Evolutionary conservation across 768 basidiomycete genomes (phyloP), one percentile per base, ranked within the genome.

Genomic region (Cystofilobasidium ferigula): DNA sequence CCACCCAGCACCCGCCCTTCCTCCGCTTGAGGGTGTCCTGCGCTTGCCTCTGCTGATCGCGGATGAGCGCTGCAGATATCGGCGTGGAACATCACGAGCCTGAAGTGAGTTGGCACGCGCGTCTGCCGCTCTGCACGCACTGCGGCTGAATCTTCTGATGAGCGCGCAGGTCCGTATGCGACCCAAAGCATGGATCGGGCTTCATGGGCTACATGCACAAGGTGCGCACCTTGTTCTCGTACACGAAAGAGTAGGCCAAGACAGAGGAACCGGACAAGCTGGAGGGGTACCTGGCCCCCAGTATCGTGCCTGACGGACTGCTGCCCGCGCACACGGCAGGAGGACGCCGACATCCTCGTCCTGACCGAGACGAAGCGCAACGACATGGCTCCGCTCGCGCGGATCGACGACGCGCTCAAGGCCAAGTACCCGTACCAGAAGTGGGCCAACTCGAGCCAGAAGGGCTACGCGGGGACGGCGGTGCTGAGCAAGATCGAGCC

Each of bases 391-490:
- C 67, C 67, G 20, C 43, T 68, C 26, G 61, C 67, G 28, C 61
- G 63, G 24, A n/a, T n/a, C n/a, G 63, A 68, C 42, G 34, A 40
- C 13, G 54, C 57, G 22, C 45, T 68, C 12, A 58, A 47, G 30
- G 57, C 20, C 20, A 68, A 68, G 57, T 68, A 68, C 35, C 67
- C 67, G 24, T 63, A 38, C 57, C 67, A 58, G 34, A 67, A 67
- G 26, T 64, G 63, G 65, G 61, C 60, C 53, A 56, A 61, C 53
- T 57, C 60, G 22, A 60, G 40, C 20, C 14, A 68, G 56, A 63
- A 63, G 48, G 67, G 67, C 42, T 68, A 68, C 45, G 67, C 67
- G 13, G 67, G 67, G 10, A 68, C 67, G 32, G 67, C 43, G 30
- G 63, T 68, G 30, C 61, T 68, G 28, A 58, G 56, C 30, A 57